phyloP scores from a whole-genome alignment of 768 basidiomycete genomes.

The Tubosaeta sp. region DNA sequence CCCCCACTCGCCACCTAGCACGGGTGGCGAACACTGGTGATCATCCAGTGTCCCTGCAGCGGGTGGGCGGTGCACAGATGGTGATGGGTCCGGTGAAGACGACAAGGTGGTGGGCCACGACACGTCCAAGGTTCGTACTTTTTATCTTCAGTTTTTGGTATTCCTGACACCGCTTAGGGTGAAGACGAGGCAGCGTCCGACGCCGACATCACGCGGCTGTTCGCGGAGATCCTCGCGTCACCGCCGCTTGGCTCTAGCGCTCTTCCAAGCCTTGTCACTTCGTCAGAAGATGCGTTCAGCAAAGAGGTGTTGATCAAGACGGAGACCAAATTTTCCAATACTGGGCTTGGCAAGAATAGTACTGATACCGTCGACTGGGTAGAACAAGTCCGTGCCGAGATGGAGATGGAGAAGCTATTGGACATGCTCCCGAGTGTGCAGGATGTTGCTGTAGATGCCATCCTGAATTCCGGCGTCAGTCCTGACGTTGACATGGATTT shows the following conservation, averaged over 20 bases:
- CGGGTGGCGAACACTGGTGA: constrained; percentile 83
- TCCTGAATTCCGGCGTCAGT: constrained; percentile 14
- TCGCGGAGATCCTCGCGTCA: constrained; percentile 34
- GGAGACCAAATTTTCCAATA: constrained; percentile 4
- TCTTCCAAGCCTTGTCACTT: constrained; percentile 30
- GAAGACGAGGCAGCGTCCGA: constrained; percentile 54
- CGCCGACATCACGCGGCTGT: constrained; percentile 29
- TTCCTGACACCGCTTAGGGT: constrained; percentile 24
- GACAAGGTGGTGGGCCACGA: constrained; percentile 13
- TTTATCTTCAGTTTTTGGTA: constrained; percentile 13
- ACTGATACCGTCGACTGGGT: constrained; percentile 23
- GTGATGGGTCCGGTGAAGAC: constrained; percentile 22
- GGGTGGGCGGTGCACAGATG: constrained; percentile 58
- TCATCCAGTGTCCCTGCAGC: constrained; percentile 82
- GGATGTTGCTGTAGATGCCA: constrained; percentile 24
- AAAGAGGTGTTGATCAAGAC: constrained; percentile 23
- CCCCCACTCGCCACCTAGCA: constrained; percentile 96
- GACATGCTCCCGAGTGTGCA: constrained; percentile 44
- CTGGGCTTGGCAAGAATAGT: constrained; percentile 17
- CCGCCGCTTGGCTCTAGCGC: constrained; percentile 29
- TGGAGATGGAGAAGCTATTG: constrained; percentile 59
- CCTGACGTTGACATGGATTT: constrained; percentile 28
- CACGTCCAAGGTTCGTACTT: constrained; percentile 34
- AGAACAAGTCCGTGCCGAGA: constrained; percentile 35
- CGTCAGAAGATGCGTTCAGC: constrained; percentile 28